Percentiles rank a stretch among this genome's conserved stretches.
Conservation (phyloP, 2,329 filamentous ascomycete genomes). For the Trichoderma sp. region DNA sequence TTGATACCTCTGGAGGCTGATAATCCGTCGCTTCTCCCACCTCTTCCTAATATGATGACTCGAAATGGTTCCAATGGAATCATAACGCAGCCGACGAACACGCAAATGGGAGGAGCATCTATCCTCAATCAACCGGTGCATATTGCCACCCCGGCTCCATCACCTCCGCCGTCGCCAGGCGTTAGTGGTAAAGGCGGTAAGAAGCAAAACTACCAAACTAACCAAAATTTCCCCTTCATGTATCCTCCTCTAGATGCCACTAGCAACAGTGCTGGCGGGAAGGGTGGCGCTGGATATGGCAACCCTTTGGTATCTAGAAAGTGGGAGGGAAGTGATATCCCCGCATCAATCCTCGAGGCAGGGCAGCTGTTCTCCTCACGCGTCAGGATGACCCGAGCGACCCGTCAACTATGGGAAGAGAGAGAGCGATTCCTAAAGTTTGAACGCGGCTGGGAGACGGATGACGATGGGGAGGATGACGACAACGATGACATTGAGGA, state of each 20-base stretch:
- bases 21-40: slow-evolving; percentile 87
- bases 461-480: slow-evolving; percentile 40
- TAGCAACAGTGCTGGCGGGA: slow-evolving; percentile 89
- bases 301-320: slow-evolving; percentile 77
- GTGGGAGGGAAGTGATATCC: slow-evolving; percentile 94
- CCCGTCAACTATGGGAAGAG: slow-evolving; percentile 93
- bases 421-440: slow-evolving; percentile 89
- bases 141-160: slow-evolving; percentile 96
- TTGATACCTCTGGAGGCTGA: slow-evolving; percentile 85
- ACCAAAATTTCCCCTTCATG: slow-evolving; percentile 97
- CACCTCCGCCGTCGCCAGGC: slow-evolving; percentile 86
- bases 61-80: slow-evolving; percentile 66
- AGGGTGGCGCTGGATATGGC: slow-evolving; percentile 79
- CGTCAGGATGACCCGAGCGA: slow-evolving; percentile 88
- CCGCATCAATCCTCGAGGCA: slow-evolving; percentile 91
- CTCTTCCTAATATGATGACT: slow-evolving; percentile 74
- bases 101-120: slow-evolving; percentile 66
- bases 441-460: slow-evolving; percentile 81
- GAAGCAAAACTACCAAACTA: slow-evolving; percentile 99
- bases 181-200: slow-evolving; percentile 91
- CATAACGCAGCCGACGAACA: slow-evolving; percentile 58
- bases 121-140: slow-evolving; percentile 96
- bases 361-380: slow-evolving; percentile 88
- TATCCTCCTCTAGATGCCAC: slow-evolving; percentile 89
- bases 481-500: slow-evolving; percentile 53